Base-by-base conservation (phyloP, 2,329 filamentous ascomycete species). In the Chaetomiaceae sp. region DNA sequence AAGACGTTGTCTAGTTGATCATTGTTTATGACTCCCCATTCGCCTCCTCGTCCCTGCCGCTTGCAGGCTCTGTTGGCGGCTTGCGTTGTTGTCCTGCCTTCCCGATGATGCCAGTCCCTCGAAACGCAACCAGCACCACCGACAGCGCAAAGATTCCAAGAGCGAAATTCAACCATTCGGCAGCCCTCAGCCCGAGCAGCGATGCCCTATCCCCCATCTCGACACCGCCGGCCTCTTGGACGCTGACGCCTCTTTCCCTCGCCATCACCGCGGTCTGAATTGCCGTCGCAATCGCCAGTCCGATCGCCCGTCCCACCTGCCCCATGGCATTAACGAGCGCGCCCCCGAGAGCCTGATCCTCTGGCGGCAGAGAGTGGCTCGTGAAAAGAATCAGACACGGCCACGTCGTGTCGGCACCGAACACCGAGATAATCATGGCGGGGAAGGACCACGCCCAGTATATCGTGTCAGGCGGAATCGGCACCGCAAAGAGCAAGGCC, bases 381-480 rank as follows among this genome's bases (percentile, higher is more conserved):
- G 81, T 84, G 64, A 86, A 87, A 0, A 89, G 74, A 0, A 82
- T 83, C 17, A 88, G 70, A 4, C 79, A 80, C 0, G 85, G 84
- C 74, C 82, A 87, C 0, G 84, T 74, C 0, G 82, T 85, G 63
- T 89, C 85, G 3, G 83, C 82, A 29, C 85, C 85, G 33, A 85
- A 72, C 8, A 87, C 83, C 6, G 78, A 76, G 3, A 89, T 69
- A 0, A 83, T 67, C 81, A 88, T 88, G 8, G 84, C 83, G 2
- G 79, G 79, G 19, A 89, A 73, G 0, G 80, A 83, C 59, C 79
- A 86, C 3, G 85, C 85, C 65, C 84, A 88, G 69, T 88, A 89
- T 0, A 74, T 80, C 0, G 82, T 85, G 2, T 71, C 66, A 0
- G 77, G 72, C 0, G 82, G 75, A 38, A 88, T 85, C 0, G 84